phyloP scores from a whole-genome alignment of 129 eudicot species.

The Flaveria trinervia region DNA sequence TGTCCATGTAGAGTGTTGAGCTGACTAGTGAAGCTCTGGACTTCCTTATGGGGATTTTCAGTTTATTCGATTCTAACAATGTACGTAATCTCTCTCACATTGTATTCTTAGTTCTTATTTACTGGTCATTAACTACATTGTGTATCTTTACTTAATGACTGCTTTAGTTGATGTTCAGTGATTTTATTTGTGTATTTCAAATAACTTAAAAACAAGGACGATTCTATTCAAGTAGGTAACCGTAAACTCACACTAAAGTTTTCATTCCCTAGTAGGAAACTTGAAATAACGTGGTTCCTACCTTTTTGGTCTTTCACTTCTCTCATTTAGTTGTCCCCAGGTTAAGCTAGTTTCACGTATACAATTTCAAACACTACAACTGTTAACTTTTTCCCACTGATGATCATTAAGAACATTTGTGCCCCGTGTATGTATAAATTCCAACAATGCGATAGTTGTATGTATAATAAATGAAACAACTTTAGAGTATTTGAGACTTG shows the following conservation, averaged over 20 bases:
- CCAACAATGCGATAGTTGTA: not conserved
- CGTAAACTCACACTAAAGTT: conserved; percentile 12
- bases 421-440: not conserved
- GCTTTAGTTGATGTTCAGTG: conserved; percentile 1
- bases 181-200: not conserved
- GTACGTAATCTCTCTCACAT: conserved; percentile 46
- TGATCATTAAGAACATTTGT: not conserved
- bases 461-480: not conserved
- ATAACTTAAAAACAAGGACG: conserved; percentile 1
- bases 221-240: conserved; percentile 19
- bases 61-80: conserved; percentile 69
- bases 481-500: not conserved
- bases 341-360: conserved; percentile 3
- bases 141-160: conserved; percentile 15
- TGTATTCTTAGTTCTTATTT: conserved; percentile 8
- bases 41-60: conserved; percentile 80
- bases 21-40: conserved; percentile 85
- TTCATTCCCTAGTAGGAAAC: conserved; percentile 11
- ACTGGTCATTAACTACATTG: conserved; percentile 9
- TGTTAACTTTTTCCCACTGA: conserved; percentile 12
- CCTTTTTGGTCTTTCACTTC: conserved; percentile 1
- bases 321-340: not conserved
- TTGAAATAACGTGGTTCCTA: not conserved
- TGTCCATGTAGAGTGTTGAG: conserved; percentile 77
- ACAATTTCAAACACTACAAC: conserved; percentile 8